Evolutionary conservation across 2,329 filamentous ascomycete genomes (phyloP).

Genomic region (Botrytis tulipae): DNA sequence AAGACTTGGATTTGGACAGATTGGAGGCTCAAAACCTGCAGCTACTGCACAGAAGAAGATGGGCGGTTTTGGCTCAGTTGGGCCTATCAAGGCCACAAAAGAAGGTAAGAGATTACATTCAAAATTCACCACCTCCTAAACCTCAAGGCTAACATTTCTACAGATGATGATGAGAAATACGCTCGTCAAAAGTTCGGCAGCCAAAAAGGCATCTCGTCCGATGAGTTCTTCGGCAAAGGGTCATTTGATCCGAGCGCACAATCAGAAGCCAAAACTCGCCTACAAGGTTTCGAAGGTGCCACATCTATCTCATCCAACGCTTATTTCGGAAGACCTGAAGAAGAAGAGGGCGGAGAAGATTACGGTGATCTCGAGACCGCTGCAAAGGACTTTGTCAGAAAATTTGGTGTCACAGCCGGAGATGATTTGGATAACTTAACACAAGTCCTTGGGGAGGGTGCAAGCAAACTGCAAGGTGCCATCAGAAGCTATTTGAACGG

Average conservation of each 20-base stretch:
- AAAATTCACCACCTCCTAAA: neutral
- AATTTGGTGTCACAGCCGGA: constrained; percentile 91
- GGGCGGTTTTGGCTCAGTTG: constrained; percentile 83
- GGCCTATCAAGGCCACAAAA: constrained; percentile 65
- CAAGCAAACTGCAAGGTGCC: constrained; percentile 75
- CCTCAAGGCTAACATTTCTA: constrained; percentile 25
- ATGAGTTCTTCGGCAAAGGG: constrained; percentile 96
- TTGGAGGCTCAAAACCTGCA: constrained; percentile 35
- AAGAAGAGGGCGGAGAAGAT: constrained; percentile 68
- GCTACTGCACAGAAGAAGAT: constrained; percentile 51
- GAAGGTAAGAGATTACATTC: constrained; percentile 53
- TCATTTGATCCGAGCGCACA: constrained; percentile 77
- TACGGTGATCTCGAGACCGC: constrained; percentile 92
- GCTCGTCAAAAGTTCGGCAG: constrained; percentile 83
- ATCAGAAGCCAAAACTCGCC: constrained; percentile 79
- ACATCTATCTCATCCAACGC: constrained; percentile 92
- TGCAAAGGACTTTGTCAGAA: constrained; percentile 92
- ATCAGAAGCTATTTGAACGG: constrained; percentile 63
- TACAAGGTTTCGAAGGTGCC: constrained; percentile 92
- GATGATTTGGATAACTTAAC: constrained; percentile 93
- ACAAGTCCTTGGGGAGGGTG: constrained; percentile 80
- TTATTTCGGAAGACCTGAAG: constrained; percentile 93
- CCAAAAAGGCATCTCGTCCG: constrained; percentile 95
- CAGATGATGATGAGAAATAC: constrained; percentile 76
- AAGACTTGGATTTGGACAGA: constrained; percentile 37